Evolutionary conservation across 225 moss, liverwort and hornwort species (phyloP), one percentile per base, ranked within the genome.

Genomic region (Pleurozium schreberi): DNA sequence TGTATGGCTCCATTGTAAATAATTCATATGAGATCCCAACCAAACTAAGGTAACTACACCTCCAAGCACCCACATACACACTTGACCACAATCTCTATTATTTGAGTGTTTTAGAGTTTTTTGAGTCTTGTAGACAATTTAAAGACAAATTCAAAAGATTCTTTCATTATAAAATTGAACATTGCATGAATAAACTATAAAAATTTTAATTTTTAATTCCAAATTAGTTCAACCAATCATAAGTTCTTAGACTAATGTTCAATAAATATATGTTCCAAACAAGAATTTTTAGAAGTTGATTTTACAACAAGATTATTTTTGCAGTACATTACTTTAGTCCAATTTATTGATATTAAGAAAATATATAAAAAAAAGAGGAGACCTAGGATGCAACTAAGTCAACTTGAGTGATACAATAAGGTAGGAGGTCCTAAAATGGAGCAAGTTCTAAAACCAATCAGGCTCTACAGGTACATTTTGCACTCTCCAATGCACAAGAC

Each of bases 21-120:
- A n/a, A n/a, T 0, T 69, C 0, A 1, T 40, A 13, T 69, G 8
- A 8, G 8, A 69, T 69, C 4, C 40, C 40, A 69, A 40, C 22
- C 1, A 40, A 1, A 25, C 8, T 40, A 40, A 25, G 3, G 69
- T 69, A 69, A 25, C 4, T 69, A 67, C 7, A n/a, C n/a, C 12
- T n/a, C 12, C 4, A 67, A n/a, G 12, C n/a, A 67, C 6, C 22
- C 7, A 22, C 22, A n/a, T 68, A 36, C 2, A n/a, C 22, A 12
- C 12, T 0, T 22, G 7, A n/a, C 1, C 6, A 7, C 6, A 4
- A 12, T 11, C n/a, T 68, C 1, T n/a, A 6, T 22, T 68, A n/a
- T 68, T 65, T 12, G 0, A 67, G 3, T 67, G 7, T 7, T 69
- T n/a, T 13, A 4, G 7, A n/a, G 38, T 23, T n/a, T 21, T 3